These are phyloP conservation scores for Chrysanthemum makinoi DNA, from an alignment of 129 eudicot species.

Conservation along the genomic window DNA sequence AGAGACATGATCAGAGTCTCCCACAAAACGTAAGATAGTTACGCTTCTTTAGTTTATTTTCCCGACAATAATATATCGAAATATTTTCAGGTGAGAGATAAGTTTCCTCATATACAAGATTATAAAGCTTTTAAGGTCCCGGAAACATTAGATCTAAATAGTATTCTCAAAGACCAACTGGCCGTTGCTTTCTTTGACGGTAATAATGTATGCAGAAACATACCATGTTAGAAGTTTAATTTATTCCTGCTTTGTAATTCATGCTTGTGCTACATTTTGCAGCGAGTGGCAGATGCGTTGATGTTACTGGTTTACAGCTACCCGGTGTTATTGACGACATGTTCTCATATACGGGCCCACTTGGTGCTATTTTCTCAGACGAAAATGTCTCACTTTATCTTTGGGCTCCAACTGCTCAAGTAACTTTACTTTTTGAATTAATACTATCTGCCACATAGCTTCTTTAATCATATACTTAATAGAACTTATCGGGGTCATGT, in stretches of 20 bases:
- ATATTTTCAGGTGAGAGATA: slow-evolving; percentile 56
- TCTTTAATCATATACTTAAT: not conserved
- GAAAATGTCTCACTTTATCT: slow-evolving; percentile 66
- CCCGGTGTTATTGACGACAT: slow-evolving; percentile 89
- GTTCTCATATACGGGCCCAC: slow-evolving; percentile 82
- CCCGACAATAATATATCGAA: slow-evolving; percentile 4
- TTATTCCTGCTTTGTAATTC: not conserved
- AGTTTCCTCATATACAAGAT: slow-evolving; percentile 83
- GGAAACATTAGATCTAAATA: slow-evolving; percentile 38
- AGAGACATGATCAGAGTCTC: slow-evolving; percentile 44
- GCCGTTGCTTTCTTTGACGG: slow-evolving; percentile 69
- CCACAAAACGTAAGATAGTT: slow-evolving; percentile 52
- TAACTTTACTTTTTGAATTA: slow-evolving; percentile 17
- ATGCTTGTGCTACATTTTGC: slow-evolving; percentile 23
- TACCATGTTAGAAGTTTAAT: not conserved
- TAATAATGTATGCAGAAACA: slow-evolving; percentile 33
- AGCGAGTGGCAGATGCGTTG: slow-evolving; percentile 65
- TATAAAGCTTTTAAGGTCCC: slow-evolving; percentile 59
- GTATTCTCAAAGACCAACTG: slow-evolving; percentile 65
- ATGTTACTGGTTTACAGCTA: slow-evolving; percentile 77
- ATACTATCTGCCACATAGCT: not conserved
- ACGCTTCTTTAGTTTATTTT: not conserved
- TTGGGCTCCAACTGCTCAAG: slow-evolving; percentile 99
- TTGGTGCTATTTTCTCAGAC: slow-evolving; percentile 69
- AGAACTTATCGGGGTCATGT: slow-evolving; percentile 14